Percentiles rank a stretch among this genome's conserved stretches.
Evolutionary conservation across 164 flowering plant genomes (phyloP).

Genomic region (Houttuynia cordata): DNA sequence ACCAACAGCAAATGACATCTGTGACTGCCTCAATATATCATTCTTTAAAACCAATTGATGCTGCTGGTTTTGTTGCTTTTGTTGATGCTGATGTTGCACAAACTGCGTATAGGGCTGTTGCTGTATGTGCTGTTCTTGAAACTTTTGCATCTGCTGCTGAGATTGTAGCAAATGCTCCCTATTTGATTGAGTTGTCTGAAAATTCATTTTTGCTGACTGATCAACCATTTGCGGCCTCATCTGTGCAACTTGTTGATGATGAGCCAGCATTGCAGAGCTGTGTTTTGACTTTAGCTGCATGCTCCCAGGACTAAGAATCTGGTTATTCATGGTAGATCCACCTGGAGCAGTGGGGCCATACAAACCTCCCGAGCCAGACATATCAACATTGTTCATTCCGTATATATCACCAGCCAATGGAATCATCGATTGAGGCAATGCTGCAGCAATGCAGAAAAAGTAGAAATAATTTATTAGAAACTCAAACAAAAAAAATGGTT

Average conservation of each 20-base stretch:
- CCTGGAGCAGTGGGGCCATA: slow-evolving; percentile 35
- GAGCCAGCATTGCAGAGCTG: slow-evolving; percentile 27
- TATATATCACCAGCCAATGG: slow-evolving; percentile 51
- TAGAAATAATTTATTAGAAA: background rate
- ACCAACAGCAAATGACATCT: slow-evolving; percentile 33
- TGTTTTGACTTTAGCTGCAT: slow-evolving; percentile 40
- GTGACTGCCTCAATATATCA: slow-evolving; percentile 45
- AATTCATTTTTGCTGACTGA: slow-evolving; percentile 41
- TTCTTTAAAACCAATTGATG: slow-evolving; percentile 36
- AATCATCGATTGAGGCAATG: slow-evolving; percentile 15
- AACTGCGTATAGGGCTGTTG: slow-evolving; percentile 38
- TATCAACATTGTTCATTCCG: slow-evolving; percentile 39
- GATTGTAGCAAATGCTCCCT: slow-evolving; percentile 32
- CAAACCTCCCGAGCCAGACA: slow-evolving; percentile 55
- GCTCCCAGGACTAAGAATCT: slow-evolving; percentile 30
- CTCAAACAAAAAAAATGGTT: background rate
- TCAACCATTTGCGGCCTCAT: slow-evolving; percentile 39
- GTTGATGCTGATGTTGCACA: slow-evolving; percentile 38
- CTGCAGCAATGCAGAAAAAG: background rate
- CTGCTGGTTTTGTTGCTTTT: slow-evolving; percentile 44
- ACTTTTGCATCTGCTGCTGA: slow-evolving; percentile 33
- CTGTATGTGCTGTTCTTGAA: slow-evolving; percentile 29
- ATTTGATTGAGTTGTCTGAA: slow-evolving; percentile 33
- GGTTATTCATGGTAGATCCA: slow-evolving; percentile 46
- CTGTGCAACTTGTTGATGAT: slow-evolving; percentile 39